Evolutionary conservation across 202 grass and related monocot species (phyloP), one percentile per base, ranked within the genome.

Genomic region (Cymbopogon flexuosus): DNA sequence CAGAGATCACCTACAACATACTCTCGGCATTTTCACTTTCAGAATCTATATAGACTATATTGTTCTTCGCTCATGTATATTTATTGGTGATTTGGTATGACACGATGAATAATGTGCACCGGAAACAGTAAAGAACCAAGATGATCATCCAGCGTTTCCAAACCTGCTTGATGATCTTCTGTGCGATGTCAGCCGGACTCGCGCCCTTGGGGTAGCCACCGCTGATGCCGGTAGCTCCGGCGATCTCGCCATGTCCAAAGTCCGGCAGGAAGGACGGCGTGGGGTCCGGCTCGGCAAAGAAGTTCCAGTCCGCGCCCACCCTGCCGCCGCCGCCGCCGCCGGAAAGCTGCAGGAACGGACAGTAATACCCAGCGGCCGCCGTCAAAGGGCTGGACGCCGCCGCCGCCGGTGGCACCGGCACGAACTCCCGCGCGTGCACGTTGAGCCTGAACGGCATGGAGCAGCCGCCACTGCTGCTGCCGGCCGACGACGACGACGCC

Each of bases 111-210:
- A 37, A 19, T n/a, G 23, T 24, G 4, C 6, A 10, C 1, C 21
- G 2, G 11, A 15, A 21, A 79, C n/a, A 71, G 62, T 5, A 33
- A 16, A 54, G 14, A 37, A 51, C 11, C 6, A 3, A 10, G 13
- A 1, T 21, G 22, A 43, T 56, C 54, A 14, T 77, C 49, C 19
- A 30, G 3, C 41, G 42, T 59, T 14, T 21, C 30, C 33, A 14
- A 40, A 89, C 90, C 90, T 93, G 90, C 74, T 85, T 93, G 67
- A 89, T 24, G 8, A 93, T 89, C 84, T 93, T 89, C 39, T 89
- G 74, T 5, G 80, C 79, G 8, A 93, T 10, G 12, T 93, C 81
- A 19, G 70, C 84, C 56, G 46, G 41, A 13, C 46, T 83, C 1
- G 73, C 45, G 35, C 59, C 79, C 59, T 73, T 87, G 5, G 65